Conservation (phyloP, 2,329 filamentous ascomycete genomes). For the Xylaria hypoxylon region DNA sequence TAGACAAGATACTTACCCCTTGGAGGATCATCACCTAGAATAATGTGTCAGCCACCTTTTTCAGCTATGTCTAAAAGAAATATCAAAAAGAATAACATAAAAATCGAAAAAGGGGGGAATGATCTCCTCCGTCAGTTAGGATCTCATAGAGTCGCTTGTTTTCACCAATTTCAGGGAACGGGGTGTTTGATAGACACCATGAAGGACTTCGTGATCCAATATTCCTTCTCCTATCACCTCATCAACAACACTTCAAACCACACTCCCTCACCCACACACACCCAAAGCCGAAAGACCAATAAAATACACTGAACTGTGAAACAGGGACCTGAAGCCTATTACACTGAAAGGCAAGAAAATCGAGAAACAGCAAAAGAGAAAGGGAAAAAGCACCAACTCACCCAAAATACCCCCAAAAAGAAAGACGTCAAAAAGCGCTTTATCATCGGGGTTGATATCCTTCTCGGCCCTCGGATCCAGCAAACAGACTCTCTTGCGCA, state of each 20-base stretch:
- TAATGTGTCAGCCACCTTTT: slow-evolving; percentile 7
- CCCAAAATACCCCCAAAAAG: slow-evolving; percentile 96
- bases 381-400: slow-evolving; percentile 55
- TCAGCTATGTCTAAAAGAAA: background rate
- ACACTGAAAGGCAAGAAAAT: slow-evolving; percentile 24
- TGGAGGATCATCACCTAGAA: slow-evolving; percentile 88
- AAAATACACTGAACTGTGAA: background rate
- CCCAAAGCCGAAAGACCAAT: background rate
- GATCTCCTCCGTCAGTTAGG: too few species aligned
- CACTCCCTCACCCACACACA: background rate
- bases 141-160: too few species aligned
- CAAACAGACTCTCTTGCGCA: slow-evolving; percentile 84
- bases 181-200: too few species aligned
- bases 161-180: too few species aligned
- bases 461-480: slow-evolving; percentile 86
- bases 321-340: background rate
- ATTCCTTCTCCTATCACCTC: too few species aligned
- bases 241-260: too few species aligned
- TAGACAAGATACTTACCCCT: slow-evolving; percentile 70
- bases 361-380: slow-evolving; percentile 1
- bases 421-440: slow-evolving; percentile 86
- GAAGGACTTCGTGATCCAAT: too few species aligned
- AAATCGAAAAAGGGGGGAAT: too few species aligned
- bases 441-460: slow-evolving; percentile 87
- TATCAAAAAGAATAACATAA: background rate